Percentiles rank a stretch among this genome's conserved stretches.
Conservation (phyloP, 345 rosid genomes). For the Toxicodendron radicans region DNA sequence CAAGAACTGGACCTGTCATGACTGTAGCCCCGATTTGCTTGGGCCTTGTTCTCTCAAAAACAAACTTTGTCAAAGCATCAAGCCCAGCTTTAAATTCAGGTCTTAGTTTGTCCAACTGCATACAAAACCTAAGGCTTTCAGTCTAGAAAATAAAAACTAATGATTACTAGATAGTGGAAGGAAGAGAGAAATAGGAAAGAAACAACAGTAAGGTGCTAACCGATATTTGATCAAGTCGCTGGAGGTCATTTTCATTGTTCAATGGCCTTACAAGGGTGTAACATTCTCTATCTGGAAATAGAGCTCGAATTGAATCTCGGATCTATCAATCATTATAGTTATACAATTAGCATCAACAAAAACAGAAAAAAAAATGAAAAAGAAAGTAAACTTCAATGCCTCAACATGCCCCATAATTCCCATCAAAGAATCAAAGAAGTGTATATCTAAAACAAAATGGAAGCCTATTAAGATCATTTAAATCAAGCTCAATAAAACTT, state of each 20-base stretch:
- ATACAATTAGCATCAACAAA: slow-evolving; percentile 22
- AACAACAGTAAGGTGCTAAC: slow-evolving; percentile 46
- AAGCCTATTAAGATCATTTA: neutral
- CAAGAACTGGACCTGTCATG: slow-evolving; percentile 92
- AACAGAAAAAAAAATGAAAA: neutral
- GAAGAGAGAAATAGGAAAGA: neutral
- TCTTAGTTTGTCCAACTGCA: slow-evolving; percentile 75
- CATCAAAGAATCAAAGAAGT: neutral
- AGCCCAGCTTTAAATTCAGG: slow-evolving; percentile 86
- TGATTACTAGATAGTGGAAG: neutral
- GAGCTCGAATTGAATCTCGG: slow-evolving; percentile 86
- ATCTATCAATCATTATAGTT: slow-evolving; percentile 46
- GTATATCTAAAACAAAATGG: slow-evolving; percentile 11
- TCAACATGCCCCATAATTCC: neutral
- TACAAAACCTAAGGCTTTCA: slow-evolving; percentile 5
- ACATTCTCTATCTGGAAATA: slow-evolving; percentile 97
- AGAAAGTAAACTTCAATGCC: slow-evolving; percentile 4
- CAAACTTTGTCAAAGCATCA: slow-evolving; percentile 91
- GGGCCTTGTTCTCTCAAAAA: slow-evolving; percentile 96
- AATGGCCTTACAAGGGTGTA: slow-evolving; percentile 89
- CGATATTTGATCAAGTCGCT: slow-evolving; percentile 77
- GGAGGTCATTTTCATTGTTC: slow-evolving; percentile 86
- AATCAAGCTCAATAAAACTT: neutral
- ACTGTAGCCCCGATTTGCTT: slow-evolving; percentile 90
- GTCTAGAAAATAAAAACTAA: neutral